Evolutionary conservation across 2,329 filamentous ascomycete species (phyloP), one percentile per base, ranked within the genome.

Genomic region (Ophiostoma triangulosporum): DNA sequence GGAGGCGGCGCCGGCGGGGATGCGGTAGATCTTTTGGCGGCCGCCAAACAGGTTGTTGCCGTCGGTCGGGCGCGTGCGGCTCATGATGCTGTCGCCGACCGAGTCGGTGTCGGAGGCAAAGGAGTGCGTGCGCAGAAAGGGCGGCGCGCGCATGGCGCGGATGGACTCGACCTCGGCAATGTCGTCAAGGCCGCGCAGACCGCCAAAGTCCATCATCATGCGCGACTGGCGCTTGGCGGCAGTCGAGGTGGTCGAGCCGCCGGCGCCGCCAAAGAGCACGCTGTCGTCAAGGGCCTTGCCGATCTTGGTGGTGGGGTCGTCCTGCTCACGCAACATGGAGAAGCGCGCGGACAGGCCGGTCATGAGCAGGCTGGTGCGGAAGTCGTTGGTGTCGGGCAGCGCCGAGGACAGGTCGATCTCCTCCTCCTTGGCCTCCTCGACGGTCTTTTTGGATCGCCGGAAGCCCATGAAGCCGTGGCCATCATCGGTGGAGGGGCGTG

Each of bases 281-380:
- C 90, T 96, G 67, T 96, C 91, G 64, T 97, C 91, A 67, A 86
- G 93, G 15, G 91, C 91, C 68, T 97, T 96, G 55, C 91, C 91
- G 31, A 96, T 77, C 65, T 89, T 86, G 2, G 88, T 91, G 57
- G 74, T 84, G 1, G 91, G 91, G 62, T 96, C 89, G 65, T 96
- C 90, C 66, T 96, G 91, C 67, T 96, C 91, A 62, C 88, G 77
- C 31, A 97, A 73, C 91, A 97, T 97, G 61, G 91, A 97, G 67
- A 98, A 98, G 6, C 93, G 83, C 12, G 90, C 88, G 0, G 91
- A 97, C 4, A 98, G 76, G 40, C 90, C 91, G 0, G 88, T 90
- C 91, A 98, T 95, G 57, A 98, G 74, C 55, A 98, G 72, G 73
- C 93, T 97, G 3, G 93, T 98, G 54, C 93, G 81, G 68, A 98